Conservation (phyloP, 2,329 filamentous ascomycete genomes). For the Trichophyton mentagrophytes region DNA sequence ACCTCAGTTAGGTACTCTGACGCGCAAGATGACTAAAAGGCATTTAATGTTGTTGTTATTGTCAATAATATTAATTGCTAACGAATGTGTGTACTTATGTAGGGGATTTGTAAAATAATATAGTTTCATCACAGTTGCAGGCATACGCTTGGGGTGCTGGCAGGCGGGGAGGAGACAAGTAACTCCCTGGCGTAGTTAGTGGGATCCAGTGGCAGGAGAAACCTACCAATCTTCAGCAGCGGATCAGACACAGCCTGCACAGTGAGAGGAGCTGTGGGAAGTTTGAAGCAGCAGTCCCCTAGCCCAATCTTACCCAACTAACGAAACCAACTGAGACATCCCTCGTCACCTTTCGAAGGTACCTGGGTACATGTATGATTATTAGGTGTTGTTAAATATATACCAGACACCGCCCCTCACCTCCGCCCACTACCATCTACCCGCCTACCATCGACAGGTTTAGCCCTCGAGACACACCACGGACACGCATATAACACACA, state of each 20-base stretch:
- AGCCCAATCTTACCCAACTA: too few species aligned
- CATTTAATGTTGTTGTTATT: too few species aligned
- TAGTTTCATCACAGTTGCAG: too few species aligned
- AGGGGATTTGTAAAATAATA: too few species aligned
- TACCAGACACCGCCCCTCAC: constrained; percentile 5
- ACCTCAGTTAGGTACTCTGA: too few species aligned
- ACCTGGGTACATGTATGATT: not conserved
- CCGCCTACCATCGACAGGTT: constrained; percentile 3
- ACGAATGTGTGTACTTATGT: too few species aligned
- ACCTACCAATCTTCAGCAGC: not conserved
- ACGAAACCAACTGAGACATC: not conserved
- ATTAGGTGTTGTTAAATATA: not conserved
- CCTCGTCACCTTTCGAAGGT: too few species aligned
- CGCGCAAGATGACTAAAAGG: too few species aligned
- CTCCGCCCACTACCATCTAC: not conserved
- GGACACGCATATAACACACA: not conserved
- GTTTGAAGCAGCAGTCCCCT: not conserved
- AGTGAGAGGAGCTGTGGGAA: not conserved
- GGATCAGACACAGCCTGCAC: not conserved
- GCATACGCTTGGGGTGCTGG: not conserved
- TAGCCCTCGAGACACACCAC: not conserved
- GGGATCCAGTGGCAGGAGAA: not conserved
- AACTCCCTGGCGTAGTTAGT: not conserved
- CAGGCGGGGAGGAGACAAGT: not conserved
- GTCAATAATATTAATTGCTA: too few species aligned